These are phyloP conservation scores for Hypericum androsaemum DNA, from an alignment of 345 rosid species.

Conservation along the genomic window DNA sequence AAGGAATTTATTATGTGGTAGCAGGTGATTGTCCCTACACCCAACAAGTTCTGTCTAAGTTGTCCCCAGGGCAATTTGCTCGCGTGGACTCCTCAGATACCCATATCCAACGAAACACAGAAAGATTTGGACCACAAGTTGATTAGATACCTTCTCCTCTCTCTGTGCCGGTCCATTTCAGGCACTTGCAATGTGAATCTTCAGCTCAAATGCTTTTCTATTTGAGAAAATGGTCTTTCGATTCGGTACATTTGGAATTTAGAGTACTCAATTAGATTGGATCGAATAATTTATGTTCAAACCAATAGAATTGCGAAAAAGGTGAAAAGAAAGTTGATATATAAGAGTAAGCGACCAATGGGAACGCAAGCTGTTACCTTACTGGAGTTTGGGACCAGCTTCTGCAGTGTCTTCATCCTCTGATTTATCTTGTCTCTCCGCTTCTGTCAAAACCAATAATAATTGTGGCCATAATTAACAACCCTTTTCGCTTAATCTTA, in stretches of 20 bases:
- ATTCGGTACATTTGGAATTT: too few species aligned
- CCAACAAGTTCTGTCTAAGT: constrained; percentile 22
- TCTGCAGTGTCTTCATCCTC: constrained; percentile 94
- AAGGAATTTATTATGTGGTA: constrained; percentile 18
- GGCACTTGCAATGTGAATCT: too few species aligned
- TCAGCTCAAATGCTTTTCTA: too few species aligned
- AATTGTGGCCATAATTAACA: too few species aligned
- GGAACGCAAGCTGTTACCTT: constrained; percentile 41
- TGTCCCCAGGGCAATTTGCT: constrained; percentile 17
- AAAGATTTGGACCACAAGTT: too few species aligned
- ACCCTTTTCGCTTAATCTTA: too few species aligned
- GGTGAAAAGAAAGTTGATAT: not conserved
- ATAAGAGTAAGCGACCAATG: not conserved
- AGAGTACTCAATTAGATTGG: too few species aligned
- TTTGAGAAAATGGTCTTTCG: too few species aligned
- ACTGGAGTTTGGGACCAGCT: constrained; percentile 89
- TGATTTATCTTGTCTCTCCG: constrained; percentile 96
- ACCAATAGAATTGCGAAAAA: too few species aligned
- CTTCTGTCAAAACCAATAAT: constrained; percentile 38
- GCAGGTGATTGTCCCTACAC: constrained; percentile 16
- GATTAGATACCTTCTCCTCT: too few species aligned
- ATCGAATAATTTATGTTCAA: too few species aligned
- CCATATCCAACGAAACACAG: constrained; percentile 4
- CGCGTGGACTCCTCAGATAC: constrained; percentile 38
- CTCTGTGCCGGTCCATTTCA: too few species aligned